Evolutionary conservation across 192 early-diverging fungal genomes (phyloP).

Genomic region (Entophlyctis helioformis): DNA sequence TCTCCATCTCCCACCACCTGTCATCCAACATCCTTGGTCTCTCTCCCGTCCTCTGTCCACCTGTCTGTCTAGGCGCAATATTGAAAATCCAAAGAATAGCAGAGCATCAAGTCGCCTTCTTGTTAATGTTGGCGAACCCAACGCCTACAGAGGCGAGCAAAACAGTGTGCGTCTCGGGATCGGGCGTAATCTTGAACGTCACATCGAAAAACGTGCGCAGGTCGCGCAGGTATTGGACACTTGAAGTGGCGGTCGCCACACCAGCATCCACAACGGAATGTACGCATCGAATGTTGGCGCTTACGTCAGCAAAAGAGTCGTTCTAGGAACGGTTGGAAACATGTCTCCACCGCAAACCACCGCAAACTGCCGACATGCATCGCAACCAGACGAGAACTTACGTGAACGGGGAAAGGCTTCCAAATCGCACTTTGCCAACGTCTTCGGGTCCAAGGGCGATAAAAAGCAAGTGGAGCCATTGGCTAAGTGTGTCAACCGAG

Average conservation of each 20-base stretch:
- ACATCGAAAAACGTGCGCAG: slow-evolving; percentile 80
- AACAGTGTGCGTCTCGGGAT: slow-evolving; percentile 55
- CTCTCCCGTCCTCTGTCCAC: no score
- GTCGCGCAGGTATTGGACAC: slow-evolving; percentile 88
- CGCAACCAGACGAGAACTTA: slow-evolving; percentile 32
- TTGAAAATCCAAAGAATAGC: no score
- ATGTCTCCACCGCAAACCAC: no score
- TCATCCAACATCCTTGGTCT: no score
- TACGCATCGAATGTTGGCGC: no score
- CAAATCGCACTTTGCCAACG: slow-evolving; percentile 80
- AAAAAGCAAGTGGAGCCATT: slow-evolving; percentile 78
- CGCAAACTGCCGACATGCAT: no score
- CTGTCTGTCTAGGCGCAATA: no score
- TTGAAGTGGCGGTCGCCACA: no score
- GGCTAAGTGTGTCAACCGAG: slow-evolving; percentile 77
- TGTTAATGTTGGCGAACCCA: slow-evolving; percentile 83
- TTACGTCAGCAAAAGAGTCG: no score
- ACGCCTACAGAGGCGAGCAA: slow-evolving; percentile 79
- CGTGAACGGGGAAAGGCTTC: slow-evolving; percentile 76
- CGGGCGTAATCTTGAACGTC: slow-evolving; percentile 83
- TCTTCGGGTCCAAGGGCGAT: slow-evolving; percentile 87
- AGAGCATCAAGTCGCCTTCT: slow-evolving; percentile 38
- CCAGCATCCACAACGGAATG: no score
- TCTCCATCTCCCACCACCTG: no score
- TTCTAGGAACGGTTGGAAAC: no score